Base-by-base conservation (phyloP, 2,329 filamentous ascomycete species). In the Stachybotrys chartarum region DNA sequence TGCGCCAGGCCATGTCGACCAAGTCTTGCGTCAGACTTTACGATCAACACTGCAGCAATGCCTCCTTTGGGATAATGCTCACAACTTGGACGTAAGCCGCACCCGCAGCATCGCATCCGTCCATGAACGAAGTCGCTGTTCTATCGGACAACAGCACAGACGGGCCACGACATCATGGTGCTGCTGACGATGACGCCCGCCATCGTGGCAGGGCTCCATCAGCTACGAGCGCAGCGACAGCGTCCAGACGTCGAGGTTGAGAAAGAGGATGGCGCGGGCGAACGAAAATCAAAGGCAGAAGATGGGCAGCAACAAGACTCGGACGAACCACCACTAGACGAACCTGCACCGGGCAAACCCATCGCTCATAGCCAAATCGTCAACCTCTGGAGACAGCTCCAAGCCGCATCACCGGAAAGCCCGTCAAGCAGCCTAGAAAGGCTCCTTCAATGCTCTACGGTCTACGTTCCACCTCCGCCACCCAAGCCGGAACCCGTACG, bases 381-480 rank as follows among this genome's bases (percentile, higher is more conserved):
- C 53, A 71, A 80, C 46, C 70, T 91, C 0, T 85, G 85, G 67
- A 80, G 73, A 59, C 66, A 70, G 2, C 70, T 88, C 7, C 78
- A 74, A 59, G 58, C 60, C 0, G 60, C 68, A 6, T 63, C 61
- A 8, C 53, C 68, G 31, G 58, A 63, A 5, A 59, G 62, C 12
- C 78, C 45, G 10, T 24, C 45, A 1, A 47, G 73, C 56, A 82
- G 78, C 16, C 78, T 97, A 12, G 87, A 93, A 61, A 66, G 74
- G 39, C 80, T 97, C 35, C 78, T 97, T 10, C 81, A 77, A 55
- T 89, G 90, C 50, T 83, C 90, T 30, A 78, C 68, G 54, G 75
- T 95, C 59, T 95, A 95, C 70, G 71, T 84, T 10, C 82, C 90
- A n/a, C 90, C 91, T n/a, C 87, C 89, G 14, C 82, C 86, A 6